Conservation (phyloP, 2,329 filamentous ascomycete genomes). For the Colletotrichum paranaense region DNA sequence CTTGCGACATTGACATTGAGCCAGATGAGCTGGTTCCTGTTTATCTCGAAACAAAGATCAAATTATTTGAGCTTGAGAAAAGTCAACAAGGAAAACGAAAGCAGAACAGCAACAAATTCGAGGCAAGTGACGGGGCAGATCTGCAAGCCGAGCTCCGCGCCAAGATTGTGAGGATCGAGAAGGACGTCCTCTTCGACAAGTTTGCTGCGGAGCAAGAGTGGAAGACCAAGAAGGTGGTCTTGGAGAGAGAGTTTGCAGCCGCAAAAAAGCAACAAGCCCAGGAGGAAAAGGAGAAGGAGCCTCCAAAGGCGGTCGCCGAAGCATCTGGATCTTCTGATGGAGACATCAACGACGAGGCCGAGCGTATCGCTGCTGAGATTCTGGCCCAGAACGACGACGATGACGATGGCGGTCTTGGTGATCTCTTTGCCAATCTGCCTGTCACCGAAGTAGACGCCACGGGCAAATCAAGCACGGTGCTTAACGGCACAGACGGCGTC, state of each 20-base stretch:
- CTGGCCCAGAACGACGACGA: constrained; percentile 65
- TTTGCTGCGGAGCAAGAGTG: constrained; percentile 73
- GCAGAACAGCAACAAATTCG: constrained; percentile 48
- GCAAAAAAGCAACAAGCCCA: constrained; percentile 54
- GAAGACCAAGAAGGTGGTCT: constrained; percentile 66
- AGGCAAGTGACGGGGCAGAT: constrained; percentile 57
- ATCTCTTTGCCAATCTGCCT: constrained; percentile 71
- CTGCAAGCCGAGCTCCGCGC: constrained; percentile 74
- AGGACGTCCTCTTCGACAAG: constrained; percentile 80
- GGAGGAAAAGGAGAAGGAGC: constrained; percentile 43
- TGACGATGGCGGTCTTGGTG: constrained; percentile 65
- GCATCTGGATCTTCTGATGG: constrained; percentile 48
- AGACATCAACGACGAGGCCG: constrained; percentile 66
- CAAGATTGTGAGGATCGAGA: constrained; percentile 82
- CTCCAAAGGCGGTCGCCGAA: constrained; percentile 31
- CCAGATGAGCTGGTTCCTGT: constrained; percentile 79
- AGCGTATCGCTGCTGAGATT: constrained; percentile 68
- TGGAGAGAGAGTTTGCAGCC: constrained; percentile 72
- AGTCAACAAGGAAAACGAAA: constrained; percentile 55
- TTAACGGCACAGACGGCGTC: constrained; percentile 62
- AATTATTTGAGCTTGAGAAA: constrained; percentile 71
- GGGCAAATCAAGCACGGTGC: constrained; percentile 67
- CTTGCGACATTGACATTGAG: constrained; percentile 78
- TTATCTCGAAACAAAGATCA: constrained; percentile 81
- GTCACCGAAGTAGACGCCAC: constrained; percentile 69